Conservation (phyloP, 2,329 filamentous ascomycete genomes). For the Arthrinium puccinioides region DNA sequence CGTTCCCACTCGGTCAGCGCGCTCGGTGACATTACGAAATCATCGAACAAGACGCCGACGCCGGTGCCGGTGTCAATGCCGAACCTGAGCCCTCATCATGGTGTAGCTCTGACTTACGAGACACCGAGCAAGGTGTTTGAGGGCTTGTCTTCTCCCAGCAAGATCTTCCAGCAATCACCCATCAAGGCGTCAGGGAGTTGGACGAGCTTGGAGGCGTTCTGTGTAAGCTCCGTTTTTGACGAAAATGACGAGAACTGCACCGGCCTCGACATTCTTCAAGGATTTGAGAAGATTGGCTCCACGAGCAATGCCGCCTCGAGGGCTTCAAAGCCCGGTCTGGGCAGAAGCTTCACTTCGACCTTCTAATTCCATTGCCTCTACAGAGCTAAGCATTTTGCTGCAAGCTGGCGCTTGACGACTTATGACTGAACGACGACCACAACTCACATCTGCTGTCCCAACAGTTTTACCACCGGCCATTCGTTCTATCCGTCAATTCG, state of each 20-base stretch:
- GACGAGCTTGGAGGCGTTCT: conserved; percentile 41
- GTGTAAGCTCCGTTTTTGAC: conserved; percentile 45
- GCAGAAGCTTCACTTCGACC: conserved; percentile 28
- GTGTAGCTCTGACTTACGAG: conserved; percentile 33
- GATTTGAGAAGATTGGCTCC: conserved; percentile 67
- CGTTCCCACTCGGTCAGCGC: conserved; percentile 56
- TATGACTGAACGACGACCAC: conserved; percentile 11
- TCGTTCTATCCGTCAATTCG: not conserved
- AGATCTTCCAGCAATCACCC: conserved; percentile 36
- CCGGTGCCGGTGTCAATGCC: conserved; percentile 38
- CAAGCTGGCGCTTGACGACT: conserved; percentile 5
- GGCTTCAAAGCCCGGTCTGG: conserved; percentile 25
- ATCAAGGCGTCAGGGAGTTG: conserved; percentile 33
- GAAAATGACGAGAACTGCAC: conserved; percentile 52
- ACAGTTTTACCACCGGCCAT: conserved; percentile 5
- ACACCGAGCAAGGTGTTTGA: conserved; percentile 54
- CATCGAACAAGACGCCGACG: conserved; percentile 42
- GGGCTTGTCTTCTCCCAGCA: conserved; percentile 47
- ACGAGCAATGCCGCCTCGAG: conserved; percentile 23
- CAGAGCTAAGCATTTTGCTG: conserved; percentile 3
- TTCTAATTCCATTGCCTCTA: conserved; percentile 23
- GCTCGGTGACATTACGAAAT: conserved; percentile 51
- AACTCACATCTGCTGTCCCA: not conserved
- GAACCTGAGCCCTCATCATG: conserved; percentile 37
- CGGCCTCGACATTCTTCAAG: conserved; percentile 65